phyloP scores from a whole-genome alignment of 106 monocot genomes.

The Dendrobium officinale region DNA sequence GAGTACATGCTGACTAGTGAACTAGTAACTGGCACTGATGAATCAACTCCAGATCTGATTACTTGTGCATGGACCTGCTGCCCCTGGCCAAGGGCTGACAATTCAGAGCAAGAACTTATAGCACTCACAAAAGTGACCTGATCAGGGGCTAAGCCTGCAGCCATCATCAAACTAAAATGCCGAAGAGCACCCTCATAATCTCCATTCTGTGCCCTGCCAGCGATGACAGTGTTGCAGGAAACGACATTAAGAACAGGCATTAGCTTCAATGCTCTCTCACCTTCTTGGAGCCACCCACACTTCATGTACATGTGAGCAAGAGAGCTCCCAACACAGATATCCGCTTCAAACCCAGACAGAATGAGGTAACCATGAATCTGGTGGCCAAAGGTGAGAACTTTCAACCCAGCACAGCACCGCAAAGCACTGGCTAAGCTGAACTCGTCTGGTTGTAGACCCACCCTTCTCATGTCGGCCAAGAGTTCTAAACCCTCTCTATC shows the following conservation, averaged over 20 bases:
- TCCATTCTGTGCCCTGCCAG: conserved; percentile 64
- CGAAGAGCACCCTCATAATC: conserved; percentile 50
- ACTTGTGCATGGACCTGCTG: conserved; percentile 58
- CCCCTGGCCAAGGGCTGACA: conserved; percentile 54
- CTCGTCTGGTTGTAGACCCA: conserved; percentile 50
- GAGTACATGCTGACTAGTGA: conserved; percentile 83
- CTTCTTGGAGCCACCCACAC: conserved; percentile 35
- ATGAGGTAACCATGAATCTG: conserved; percentile 51
- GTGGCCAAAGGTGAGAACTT: conserved; percentile 28
- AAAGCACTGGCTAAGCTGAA: conserved; percentile 58
- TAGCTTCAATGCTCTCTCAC: conserved; percentile 39
- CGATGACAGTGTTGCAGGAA: conserved; percentile 63
- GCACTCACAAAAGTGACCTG: conserved; percentile 51
- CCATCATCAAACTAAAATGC: conserved; percentile 52
- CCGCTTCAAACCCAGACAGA: conserved; percentile 29
- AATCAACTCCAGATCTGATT: conserved; percentile 36
- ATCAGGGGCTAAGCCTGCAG: conserved; percentile 34
- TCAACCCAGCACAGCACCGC: conserved; percentile 46
- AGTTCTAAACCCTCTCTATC: conserved; percentile 40
- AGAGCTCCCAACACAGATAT: conserved; percentile 63
- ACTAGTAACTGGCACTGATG: conserved; percentile 34
- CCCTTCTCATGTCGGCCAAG: conserved; percentile 32
- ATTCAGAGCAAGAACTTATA: conserved; percentile 59
- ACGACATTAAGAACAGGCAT: conserved; percentile 45
- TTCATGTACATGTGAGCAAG: conserved; percentile 86